These are phyloP conservation scores for Aspergillus sp. DNA, from an alignment of 2,329 filamentous ascomycete genomes.

Conservation along the genomic window DNA sequence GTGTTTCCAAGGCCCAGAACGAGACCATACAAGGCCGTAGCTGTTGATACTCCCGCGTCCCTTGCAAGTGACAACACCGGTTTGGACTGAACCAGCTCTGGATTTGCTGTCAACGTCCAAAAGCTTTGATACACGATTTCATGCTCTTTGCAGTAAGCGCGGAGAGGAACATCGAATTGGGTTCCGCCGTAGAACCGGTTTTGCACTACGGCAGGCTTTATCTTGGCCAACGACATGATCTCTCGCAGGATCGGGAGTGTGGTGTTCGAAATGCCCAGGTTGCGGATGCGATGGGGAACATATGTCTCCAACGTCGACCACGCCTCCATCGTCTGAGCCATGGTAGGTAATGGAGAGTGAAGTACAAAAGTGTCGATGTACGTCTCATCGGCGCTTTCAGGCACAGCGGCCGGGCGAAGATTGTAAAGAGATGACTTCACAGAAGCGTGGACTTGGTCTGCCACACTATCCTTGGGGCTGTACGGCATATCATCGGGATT, in stretches of 20 bases:
- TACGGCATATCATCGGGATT: slow-evolving; percentile 63
- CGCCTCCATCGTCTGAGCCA: slow-evolving; percentile 58
- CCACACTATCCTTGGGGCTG: slow-evolving; percentile 56
- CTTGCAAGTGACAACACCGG: slow-evolving; percentile 54
- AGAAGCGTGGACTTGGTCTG: slow-evolving; percentile 66
- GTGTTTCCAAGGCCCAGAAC: slow-evolving; percentile 53
- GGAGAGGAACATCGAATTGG: slow-evolving; percentile 59
- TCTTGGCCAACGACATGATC: slow-evolving; percentile 45
- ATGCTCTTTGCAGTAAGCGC: slow-evolving; percentile 55
- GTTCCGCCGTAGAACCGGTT: slow-evolving; percentile 69
- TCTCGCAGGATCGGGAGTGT: slow-evolving; percentile 56
- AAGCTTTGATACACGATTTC: slow-evolving; percentile 59
- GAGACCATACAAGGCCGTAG: slow-evolving; percentile 57
- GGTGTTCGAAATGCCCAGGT: slow-evolving; percentile 76
- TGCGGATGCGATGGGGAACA: slow-evolving; percentile 63
- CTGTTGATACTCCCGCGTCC: slow-evolving; percentile 40
- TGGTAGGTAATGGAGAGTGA: slow-evolving; percentile 55
- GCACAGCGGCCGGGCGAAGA: slow-evolving; percentile 44
- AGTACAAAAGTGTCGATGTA: slow-evolving; percentile 62
- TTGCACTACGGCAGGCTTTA: slow-evolving; percentile 67
- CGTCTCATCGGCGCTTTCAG: slow-evolving; percentile 36
- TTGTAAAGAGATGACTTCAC: slow-evolving; percentile 66
- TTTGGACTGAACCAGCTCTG: slow-evolving; percentile 47
- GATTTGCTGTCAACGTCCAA: slow-evolving; percentile 63
- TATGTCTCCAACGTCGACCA: slow-evolving; percentile 68